Conservation (phyloP, 306 rosid species). For the Rosa rugosa region DNA sequence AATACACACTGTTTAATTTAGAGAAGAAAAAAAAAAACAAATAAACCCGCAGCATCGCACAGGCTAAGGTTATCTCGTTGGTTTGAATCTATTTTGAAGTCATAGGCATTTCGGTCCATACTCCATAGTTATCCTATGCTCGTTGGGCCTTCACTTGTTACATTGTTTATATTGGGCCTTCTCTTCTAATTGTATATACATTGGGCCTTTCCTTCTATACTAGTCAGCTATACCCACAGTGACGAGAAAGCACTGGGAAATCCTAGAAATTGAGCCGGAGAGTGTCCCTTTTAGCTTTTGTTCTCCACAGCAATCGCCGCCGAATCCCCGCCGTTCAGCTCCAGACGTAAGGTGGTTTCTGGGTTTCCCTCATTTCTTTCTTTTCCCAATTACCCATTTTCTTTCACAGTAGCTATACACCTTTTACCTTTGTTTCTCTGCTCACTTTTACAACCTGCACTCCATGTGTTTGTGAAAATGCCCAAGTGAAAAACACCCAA, state of each 20-base stretch:
- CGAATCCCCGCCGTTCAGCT: background rate
- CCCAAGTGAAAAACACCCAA: constrained; percentile 3
- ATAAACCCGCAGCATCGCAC: no score
- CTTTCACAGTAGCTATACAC: background rate
- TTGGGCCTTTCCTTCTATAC: background rate
- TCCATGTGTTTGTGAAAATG: constrained; percentile 4
- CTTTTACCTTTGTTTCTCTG: background rate
- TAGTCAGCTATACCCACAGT: background rate
- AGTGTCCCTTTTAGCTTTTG: background rate
- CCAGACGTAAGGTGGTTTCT: constrained; percentile 2
- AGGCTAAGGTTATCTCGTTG: no score
- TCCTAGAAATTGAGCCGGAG: no score
- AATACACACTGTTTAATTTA: no score
- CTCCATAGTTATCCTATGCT: no score
- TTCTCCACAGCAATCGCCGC: background rate
- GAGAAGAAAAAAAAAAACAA: no score
- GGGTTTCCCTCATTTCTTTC: background rate
- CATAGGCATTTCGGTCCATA: no score
- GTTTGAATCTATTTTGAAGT: no score
- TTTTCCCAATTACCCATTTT: background rate
- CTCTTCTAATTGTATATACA: background rate
- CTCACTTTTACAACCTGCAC: background rate
- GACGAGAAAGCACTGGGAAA: background rate
- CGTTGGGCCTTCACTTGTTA: no score
- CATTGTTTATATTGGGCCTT: background rate